These are phyloP conservation scores for Calonectria hawksworthii DNA, from an alignment of 2,329 filamentous ascomycete species.

Conservation along the genomic window DNA sequence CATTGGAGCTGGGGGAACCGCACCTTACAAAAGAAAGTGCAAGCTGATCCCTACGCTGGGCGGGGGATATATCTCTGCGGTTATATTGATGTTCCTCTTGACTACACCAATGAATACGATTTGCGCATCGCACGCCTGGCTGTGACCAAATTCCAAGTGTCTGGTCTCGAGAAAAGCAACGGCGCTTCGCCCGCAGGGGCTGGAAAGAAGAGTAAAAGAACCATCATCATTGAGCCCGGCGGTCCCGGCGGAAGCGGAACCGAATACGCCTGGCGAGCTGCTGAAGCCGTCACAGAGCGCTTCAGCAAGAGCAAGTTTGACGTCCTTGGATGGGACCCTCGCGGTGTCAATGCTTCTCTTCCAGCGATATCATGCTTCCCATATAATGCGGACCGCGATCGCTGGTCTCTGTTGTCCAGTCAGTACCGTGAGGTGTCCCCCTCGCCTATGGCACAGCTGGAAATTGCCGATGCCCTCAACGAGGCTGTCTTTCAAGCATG, in stretches of 20 bases:
- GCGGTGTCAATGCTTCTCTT: conserved; percentile 63
- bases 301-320: conserved; percentile 60
- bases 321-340: conserved; percentile 68
- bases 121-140: conserved; percentile 60
- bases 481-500: conserved; percentile 61
- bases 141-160: conserved; percentile 64
- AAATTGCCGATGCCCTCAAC: conserved; percentile 61
- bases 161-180: conserved; percentile 54
- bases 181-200: conserved; percentile 29
- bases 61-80: conserved; percentile 64
- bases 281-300: conserved; percentile 54
- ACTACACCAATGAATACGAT: conserved; percentile 62
- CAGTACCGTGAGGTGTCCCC: conserved; percentile 56
- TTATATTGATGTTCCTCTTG: conserved; percentile 62
- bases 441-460: conserved; percentile 55
- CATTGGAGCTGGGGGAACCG: conserved; percentile 62
- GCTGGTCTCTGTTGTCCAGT: conserved; percentile 57
- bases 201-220: conserved; percentile 59
- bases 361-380: conserved; percentile 63
- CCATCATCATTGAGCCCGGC: conserved; percentile 65
- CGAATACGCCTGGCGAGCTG: conserved; percentile 54
- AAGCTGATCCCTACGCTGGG: conserved; percentile 51
- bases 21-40: conserved; percentile 5
- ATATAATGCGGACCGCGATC: conserved; percentile 60
- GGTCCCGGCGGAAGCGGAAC: conserved; percentile 65